Conservation (phyloP, 345 rosid species). For the Corymbia maculata region DNA sequence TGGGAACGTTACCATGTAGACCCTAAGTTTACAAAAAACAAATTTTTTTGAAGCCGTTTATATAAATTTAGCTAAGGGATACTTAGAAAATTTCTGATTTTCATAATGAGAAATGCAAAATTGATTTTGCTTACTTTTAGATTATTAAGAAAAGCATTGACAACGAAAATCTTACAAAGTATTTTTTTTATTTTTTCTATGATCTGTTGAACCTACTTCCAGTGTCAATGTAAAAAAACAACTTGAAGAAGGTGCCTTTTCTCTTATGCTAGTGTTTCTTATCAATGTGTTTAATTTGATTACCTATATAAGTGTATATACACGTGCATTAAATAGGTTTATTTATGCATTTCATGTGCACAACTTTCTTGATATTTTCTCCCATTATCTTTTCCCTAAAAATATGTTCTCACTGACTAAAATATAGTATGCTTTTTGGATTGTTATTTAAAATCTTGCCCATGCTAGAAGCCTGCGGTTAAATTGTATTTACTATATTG, state of each 20-base stretch:
- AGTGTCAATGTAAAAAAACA: no score
- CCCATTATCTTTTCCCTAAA: accelerated
- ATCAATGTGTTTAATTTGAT: not conserved
- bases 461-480: accelerated
- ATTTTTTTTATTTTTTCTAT: no score
- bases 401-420: accelerated
- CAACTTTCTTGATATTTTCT: not conserved
- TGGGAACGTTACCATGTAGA: no score
- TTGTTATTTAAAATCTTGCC: no score
- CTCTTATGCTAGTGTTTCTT: not conserved
- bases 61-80: not conserved
- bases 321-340: not conserved
- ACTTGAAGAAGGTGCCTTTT: no score
- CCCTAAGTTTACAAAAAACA: not conserved
- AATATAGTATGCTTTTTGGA: no score
- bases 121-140: not conserved
- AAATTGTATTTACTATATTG: not conserved
- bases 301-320: accelerated
- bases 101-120: not conserved
- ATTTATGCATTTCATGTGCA: not conserved
- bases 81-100: not conserved
- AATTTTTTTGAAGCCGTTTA: not conserved
- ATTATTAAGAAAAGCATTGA: not conserved
- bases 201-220: not conserved
- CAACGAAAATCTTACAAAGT: not conserved